These are phyloP conservation scores for Prunus davidiana DNA, from an alignment of 306 rosid species.

Conservation along the genomic window DNA sequence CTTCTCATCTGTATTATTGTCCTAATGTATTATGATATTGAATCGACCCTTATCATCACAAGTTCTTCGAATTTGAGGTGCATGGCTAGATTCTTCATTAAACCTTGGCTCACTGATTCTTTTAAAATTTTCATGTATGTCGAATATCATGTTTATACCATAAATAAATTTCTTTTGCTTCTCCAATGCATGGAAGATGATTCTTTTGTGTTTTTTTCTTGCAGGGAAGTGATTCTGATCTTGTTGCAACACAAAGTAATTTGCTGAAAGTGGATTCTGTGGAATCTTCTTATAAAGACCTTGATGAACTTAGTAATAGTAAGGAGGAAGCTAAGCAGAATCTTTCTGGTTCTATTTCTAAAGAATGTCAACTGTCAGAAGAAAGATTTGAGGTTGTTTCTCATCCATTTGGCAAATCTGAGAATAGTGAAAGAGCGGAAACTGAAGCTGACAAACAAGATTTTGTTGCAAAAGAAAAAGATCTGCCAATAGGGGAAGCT, in stretches of 20 bases:
- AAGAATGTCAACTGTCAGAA: slow-evolving; percentile 18
- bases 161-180: not conserved
- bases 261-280: slow-evolving; percentile 2
- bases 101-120: not conserved
- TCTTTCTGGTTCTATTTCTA: slow-evolving; percentile 29
- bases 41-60: not conserved
- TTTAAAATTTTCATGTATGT: not conserved
- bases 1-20: not conserved
- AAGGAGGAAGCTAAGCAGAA: slow-evolving; percentile 21
- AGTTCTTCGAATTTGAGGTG: not conserved
- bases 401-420: slow-evolving; percentile 27
- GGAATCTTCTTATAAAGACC: slow-evolving; percentile 20
- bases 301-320: slow-evolving; percentile 22
- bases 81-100: not conserved
- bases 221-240: slow-evolving; percentile 35
- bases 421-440: slow-evolving; percentile 21
- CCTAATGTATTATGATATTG: not conserved
- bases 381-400: slow-evolving; percentile 31
- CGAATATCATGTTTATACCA: not conserved
- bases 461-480: slow-evolving; percentile 17
- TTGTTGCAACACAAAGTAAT: slow-evolving; percentile 6
- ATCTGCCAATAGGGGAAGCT: not conserved
- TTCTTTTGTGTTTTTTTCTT: not conserved
- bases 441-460: slow-evolving; percentile 23
- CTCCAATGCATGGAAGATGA: not conserved